These are phyloP conservation scores for Novymonas esmeraldas DNA, from an alignment of 208 protist genomes.

Conservation along the genomic window DNA sequence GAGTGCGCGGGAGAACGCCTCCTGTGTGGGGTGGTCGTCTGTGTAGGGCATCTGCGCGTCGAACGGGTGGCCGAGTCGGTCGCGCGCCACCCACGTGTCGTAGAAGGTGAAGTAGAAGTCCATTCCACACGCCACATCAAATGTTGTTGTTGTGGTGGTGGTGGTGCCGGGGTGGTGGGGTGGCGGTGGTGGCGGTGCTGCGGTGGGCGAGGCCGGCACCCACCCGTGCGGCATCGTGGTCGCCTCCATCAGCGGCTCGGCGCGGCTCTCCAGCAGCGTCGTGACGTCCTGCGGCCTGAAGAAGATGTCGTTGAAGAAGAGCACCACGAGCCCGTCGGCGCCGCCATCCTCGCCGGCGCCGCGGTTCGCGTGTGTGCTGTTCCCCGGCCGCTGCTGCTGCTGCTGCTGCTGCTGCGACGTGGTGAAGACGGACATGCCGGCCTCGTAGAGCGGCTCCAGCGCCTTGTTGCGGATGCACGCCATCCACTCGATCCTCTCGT, in stretches of 20 bases:
- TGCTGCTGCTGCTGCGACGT: constrained; percentile 5
- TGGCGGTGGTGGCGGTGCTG: neutral
- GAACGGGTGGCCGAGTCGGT: constrained; percentile 46
- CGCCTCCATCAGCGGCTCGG: constrained; percentile 30
- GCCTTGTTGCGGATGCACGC: constrained; percentile 82
- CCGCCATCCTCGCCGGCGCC: neutral
- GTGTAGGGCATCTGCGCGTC: constrained; percentile 51
- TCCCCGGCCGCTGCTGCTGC: neutral
- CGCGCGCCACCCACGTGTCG: constrained; percentile 71
- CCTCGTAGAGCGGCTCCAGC: constrained; percentile 59
- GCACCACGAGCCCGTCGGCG: constrained; percentile 56
- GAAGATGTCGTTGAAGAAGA: constrained; percentile 86
- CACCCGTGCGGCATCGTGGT: constrained; percentile 34
- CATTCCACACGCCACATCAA: constrained; percentile 88
- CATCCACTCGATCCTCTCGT: constrained; percentile 84
- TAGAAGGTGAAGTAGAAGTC: constrained; percentile 84
- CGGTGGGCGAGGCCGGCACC: no score
- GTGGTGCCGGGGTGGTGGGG: neutral
- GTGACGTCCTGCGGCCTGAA: constrained; percentile 72
- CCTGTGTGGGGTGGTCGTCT: constrained; percentile 43
- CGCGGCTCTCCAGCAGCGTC: constrained; percentile 53
- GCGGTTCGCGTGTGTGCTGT: neutral
- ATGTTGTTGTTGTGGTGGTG: constrained; percentile 29
- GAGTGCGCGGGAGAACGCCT: constrained; percentile 43
- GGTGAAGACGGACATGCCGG: constrained; percentile 55